Evolutionary conservation across 2,329 filamentous ascomycete species (phyloP).

Genomic region (Colletotrichum sp.): DNA sequence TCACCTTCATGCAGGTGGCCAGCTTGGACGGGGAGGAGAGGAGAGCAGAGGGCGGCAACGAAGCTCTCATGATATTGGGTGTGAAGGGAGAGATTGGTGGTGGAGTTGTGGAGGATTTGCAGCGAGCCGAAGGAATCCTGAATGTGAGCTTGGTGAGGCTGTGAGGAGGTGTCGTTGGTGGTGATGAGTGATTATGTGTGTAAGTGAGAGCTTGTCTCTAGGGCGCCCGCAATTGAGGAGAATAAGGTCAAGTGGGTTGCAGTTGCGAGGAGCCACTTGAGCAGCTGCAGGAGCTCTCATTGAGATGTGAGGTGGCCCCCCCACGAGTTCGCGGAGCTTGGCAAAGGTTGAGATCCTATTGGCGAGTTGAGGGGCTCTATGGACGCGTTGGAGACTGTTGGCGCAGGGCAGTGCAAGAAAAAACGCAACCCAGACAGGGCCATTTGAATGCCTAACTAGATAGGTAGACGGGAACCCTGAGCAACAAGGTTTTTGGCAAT

Average conservation of each 20-base stretch:
- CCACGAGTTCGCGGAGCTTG: conserved; percentile 14
- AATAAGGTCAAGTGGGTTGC: not conserved
- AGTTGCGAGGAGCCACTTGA: not conserved
- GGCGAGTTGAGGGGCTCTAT: not conserved
- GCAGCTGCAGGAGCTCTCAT: not conserved
- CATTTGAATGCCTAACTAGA: not conserved
- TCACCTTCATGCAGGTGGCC: conserved; percentile 79
- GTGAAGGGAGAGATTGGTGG: conserved; percentile 69
- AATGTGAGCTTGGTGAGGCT: conserved; percentile 58
- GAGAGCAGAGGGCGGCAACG: conserved; percentile 49
- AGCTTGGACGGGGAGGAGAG: conserved; percentile 48
- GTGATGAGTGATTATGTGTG: not conserved
- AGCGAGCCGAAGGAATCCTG: conserved; percentile 56
- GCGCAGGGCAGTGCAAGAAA: not conserved
- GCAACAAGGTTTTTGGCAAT: not conserved
- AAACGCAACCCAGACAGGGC: not conserved
- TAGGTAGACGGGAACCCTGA: not conserved
- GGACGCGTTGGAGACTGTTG: not conserved
- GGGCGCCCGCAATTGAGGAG: not conserved
- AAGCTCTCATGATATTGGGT: conserved; percentile 83
- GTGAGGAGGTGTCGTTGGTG: conserved; percentile 23
- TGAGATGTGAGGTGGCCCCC: not conserved
- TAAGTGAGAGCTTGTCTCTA: not conserved
- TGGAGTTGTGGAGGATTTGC: conserved; percentile 56
- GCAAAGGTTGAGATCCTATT: not conserved